A percentile compares a stretch with the other conserved stretches of the same genome.
Evolutionary conservation across 768 basidiomycete species (phyloP).

Genomic region (Mrakia hoshinonis): DNA sequence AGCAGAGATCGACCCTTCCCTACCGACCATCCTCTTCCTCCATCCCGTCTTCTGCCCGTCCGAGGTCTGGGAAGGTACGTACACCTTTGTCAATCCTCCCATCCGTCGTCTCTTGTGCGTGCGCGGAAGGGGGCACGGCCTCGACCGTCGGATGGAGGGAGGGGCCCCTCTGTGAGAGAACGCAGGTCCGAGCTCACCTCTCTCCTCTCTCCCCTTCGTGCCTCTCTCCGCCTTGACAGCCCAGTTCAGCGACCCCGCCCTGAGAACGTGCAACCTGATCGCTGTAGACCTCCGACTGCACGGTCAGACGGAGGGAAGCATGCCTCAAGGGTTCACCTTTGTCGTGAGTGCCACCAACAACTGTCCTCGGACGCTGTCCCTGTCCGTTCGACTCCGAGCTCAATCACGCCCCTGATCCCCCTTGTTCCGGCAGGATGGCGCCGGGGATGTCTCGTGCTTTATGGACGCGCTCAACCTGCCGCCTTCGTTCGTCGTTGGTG

Average conservation of each 20-base stretch:
- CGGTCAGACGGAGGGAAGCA: constrained; percentile 13
- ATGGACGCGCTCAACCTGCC: constrained; percentile 19
- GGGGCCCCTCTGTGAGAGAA: neutral
- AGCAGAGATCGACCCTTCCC: neutral
- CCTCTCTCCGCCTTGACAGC: constrained; percentile 6
- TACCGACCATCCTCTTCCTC: constrained; percentile 13
- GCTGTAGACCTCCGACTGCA: constrained; percentile 19
- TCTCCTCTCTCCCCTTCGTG: neutral
- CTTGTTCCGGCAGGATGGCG: constrained; percentile 16
- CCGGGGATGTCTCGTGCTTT: constrained; percentile 19
- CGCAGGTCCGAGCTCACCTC: neutral
- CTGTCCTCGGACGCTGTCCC: no score
- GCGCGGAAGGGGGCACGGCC: neutral
- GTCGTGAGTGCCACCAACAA: constrained; percentile 7
- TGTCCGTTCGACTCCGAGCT: neutral
- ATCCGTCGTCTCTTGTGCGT: neutral
- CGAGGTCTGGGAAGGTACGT: constrained; percentile 25
- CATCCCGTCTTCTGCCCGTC: constrained; percentile 21
- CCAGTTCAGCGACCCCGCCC: constrained; percentile 14
- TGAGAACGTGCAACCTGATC: constrained; percentile 20
- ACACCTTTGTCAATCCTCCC: neutral
- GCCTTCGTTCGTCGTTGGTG: constrained; percentile 20
- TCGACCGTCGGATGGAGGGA: neutral
- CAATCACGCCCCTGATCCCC: neutral
- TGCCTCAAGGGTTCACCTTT: constrained; percentile 15